phyloP scores from a whole-genome alignment of 208 protist species.

The Wallacemonas collosoma region DNA sequence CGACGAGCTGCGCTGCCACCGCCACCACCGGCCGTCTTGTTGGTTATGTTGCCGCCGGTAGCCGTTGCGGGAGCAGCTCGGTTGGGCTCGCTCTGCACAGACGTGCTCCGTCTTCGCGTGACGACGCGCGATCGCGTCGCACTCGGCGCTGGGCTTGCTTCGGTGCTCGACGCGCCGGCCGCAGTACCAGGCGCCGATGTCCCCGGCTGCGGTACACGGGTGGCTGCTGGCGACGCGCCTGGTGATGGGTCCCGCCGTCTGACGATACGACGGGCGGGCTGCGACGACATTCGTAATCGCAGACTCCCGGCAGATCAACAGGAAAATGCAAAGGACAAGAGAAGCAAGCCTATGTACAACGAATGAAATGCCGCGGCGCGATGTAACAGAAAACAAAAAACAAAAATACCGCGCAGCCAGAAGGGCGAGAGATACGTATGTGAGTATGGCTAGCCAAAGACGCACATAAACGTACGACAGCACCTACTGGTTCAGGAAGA shows the following conservation, averaged over 20 bases:
- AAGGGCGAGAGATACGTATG: too few relatives aligned
- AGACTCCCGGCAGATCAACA: background rate
- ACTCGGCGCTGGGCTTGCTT: background rate
- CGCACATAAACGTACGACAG: too few relatives aligned
- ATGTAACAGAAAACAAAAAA: conserved; percentile 6
- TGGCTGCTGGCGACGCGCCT: background rate
- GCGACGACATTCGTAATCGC: background rate
- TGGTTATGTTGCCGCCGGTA: too few relatives aligned
- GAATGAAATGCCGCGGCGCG: background rate
- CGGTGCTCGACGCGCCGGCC: background rate
- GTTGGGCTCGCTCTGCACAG: background rate
- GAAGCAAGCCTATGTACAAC: background rate
- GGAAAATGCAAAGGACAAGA: background rate
- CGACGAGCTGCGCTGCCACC: background rate
- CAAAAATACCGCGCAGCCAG: background rate
- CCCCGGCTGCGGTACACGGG: conserved; percentile 20
- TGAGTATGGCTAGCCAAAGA: too few relatives aligned
- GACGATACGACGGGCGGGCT: background rate
- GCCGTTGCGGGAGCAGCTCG: background rate
- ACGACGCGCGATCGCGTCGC: background rate
- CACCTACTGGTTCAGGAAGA: too few relatives aligned
- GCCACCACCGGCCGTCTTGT: too few relatives aligned
- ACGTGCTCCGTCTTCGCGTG: background rate
- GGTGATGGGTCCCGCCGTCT: background rate
- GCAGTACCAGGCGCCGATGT: background rate